Evolutionary conservation across 2,329 filamentous ascomycete species (phyloP).

Genomic region (Fusarium nanum): DNA sequence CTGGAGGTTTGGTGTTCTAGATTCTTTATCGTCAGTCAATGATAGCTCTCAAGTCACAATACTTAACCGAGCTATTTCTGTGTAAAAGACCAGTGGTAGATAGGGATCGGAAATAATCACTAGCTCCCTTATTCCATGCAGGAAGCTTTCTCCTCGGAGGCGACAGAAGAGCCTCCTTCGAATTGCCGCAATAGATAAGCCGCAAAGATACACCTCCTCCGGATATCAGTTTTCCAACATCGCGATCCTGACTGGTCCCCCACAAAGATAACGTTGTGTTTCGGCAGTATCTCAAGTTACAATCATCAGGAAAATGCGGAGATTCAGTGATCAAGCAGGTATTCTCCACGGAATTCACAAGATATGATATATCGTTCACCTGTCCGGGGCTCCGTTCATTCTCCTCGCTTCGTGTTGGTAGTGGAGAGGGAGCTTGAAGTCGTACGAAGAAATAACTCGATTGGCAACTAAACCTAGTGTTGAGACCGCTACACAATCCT

Average conservation of each 20-base stretch:
- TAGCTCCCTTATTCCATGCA: constrained; percentile 17
- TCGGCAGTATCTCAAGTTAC: neutral
- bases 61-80: constrained; percentile 22
- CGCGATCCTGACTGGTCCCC: constrained; percentile 24
- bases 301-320: neutral
- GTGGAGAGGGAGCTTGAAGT: constrained; percentile 5
- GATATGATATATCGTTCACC: neutral
- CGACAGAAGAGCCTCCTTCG: constrained; percentile 12
- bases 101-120: constrained; percentile 17
- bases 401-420: neutral
- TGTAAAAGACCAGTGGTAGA: neutral
- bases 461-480: constrained; percentile 4
- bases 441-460: constrained; percentile 23
- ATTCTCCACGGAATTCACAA: constrained; percentile 13
- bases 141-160: constrained; percentile 37
- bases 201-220: constrained; percentile 12
- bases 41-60: neutral
- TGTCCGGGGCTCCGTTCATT: neutral
- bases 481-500: neutral
- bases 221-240: constrained; percentile 20
- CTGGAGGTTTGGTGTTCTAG: neutral
- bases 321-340: constrained; percentile 7
- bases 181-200: constrained; percentile 33
- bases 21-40: neutral
- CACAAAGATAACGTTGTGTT: constrained; percentile 26